Conservation (phyloP, 2,329 filamentous ascomycete genomes). For the Grosmannia penicillata region DNA sequence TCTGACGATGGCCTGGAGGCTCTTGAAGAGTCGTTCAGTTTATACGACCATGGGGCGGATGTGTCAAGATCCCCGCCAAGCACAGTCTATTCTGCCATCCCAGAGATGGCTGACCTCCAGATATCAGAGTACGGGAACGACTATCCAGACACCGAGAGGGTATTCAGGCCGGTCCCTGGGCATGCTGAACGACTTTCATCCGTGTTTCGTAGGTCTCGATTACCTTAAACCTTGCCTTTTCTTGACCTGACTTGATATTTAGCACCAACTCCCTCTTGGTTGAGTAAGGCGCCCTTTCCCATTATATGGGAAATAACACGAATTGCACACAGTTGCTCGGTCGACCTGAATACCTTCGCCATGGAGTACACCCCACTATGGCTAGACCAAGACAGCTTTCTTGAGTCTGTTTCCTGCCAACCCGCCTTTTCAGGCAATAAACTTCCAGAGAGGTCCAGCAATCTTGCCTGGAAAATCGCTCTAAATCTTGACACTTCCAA, state of each 20-base stretch:
- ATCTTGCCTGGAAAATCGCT: conserved; percentile 30
- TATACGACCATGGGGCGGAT: background rate
- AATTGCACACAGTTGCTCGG: conserved; percentile 28
- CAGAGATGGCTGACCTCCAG: conserved; percentile 3
- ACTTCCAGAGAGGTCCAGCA: conserved; percentile 31
- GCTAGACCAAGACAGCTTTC: conserved; percentile 28
- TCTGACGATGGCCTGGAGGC: conserved; percentile 4
- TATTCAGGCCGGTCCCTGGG: background rate
- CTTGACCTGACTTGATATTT: background rate
- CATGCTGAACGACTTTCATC: conserved; percentile 17
- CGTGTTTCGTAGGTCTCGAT: conserved; percentile 24
- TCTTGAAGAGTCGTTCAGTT: conserved; percentile 2
- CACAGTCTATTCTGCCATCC: conserved; percentile 4
- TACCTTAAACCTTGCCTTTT: background rate
- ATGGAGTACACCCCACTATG: conserved; percentile 25
- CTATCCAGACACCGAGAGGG: too few relatives aligned
- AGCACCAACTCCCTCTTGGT: conserved; percentile 24
- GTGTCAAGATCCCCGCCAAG: conserved; percentile 1
- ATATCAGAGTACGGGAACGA: conserved; percentile 3
- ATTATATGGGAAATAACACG: conserved; percentile 38
- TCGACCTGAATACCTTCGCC: conserved; percentile 21
- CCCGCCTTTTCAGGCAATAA: conserved; percentile 25
- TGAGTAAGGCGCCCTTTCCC: conserved; percentile 30
- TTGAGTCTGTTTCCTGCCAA: conserved; percentile 23
- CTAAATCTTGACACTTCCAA: conserved; percentile 9